Percentiles rank a stretch among this genome's conserved stretches.
Conservation (phyloP, 2,329 filamentous ascomycete species). For the Elsinoe arachidis region DNA sequence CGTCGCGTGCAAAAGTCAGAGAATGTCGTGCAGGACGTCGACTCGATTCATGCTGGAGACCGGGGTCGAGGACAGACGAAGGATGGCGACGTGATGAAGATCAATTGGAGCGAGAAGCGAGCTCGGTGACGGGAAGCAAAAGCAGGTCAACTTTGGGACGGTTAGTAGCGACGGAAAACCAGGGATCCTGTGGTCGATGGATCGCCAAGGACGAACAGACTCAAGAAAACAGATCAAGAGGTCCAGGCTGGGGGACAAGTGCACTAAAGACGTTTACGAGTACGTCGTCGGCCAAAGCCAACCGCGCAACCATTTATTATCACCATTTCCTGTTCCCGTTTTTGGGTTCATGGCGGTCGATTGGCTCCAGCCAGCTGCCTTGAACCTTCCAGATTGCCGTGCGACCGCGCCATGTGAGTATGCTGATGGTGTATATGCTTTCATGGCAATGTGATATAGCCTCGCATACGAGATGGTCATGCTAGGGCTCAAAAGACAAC, state of each 20-base stretch:
- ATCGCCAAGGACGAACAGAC: constrained; percentile 2
- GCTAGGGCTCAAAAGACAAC: too few species aligned
- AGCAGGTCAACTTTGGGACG: not conserved
- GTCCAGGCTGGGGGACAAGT: not conserved
- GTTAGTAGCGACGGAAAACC: not conserved
- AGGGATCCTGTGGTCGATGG: not conserved
- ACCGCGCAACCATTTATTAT: too few species aligned
- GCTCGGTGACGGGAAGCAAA: not conserved
- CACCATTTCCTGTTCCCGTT: too few species aligned
- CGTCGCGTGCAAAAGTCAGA: not conserved
- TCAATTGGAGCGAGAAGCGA: not conserved
- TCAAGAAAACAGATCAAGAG: too few species aligned
- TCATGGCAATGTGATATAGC: too few species aligned
- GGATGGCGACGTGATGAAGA: not conserved
- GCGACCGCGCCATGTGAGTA: too few species aligned
- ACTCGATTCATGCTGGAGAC: constrained; percentile 4
- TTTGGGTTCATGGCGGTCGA: too few species aligned
- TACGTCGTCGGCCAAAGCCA: not conserved
- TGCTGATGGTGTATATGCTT: too few species aligned
- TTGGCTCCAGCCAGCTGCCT: too few species aligned
- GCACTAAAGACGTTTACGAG: not conserved
- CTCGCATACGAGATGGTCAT: too few species aligned
- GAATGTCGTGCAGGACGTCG: not conserved
- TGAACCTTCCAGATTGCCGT: too few species aligned
- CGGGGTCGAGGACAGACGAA: not conserved